Percentiles rank a stretch among this genome's conserved stretches.
These are phyloP conservation scores for Hyparrhenia diplandra DNA, from an alignment of 176 grass and related monocot genomes.

Conservation along the genomic window DNA sequence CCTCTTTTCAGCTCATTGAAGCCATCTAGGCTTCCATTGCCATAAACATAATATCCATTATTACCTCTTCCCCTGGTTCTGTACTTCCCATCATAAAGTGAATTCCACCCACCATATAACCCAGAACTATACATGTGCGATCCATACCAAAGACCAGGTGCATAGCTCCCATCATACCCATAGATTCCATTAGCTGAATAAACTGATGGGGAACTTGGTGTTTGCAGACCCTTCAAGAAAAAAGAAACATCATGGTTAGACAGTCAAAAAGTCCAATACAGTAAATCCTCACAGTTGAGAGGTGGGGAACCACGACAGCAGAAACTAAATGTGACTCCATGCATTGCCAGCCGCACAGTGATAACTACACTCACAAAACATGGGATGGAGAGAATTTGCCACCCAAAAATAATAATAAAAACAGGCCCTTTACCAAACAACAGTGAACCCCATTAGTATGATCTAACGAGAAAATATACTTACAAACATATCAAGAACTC, in stretches of 20 bases:
- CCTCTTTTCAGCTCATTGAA: slow-evolving; percentile 89
- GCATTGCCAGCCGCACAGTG: neutral
- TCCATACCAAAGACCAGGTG: slow-evolving; percentile 47
- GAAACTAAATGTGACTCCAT: neutral
- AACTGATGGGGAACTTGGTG: slow-evolving; percentile 26
- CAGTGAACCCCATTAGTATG: neutral
- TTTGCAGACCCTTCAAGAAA: slow-evolving; percentile 10
- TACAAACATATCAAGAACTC: neutral
- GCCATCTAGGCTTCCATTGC: slow-evolving; percentile 62
- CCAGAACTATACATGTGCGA: slow-evolving; percentile 60
- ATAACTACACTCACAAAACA: neutral
- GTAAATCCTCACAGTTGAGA: neutral
- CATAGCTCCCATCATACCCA: slow-evolving; percentile 54
- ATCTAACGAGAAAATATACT: neutral
- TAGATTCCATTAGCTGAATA: slow-evolving; percentile 51
- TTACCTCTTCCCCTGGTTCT: slow-evolving; percentile 57
- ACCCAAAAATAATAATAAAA: neutral
- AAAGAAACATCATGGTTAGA: neutral
- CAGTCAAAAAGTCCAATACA: neutral
- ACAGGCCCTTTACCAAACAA: neutral
- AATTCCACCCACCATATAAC: slow-evolving; percentile 55
- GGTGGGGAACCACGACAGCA: neutral
- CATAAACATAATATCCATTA: slow-evolving; percentile 56
- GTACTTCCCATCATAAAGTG: slow-evolving; percentile 52
- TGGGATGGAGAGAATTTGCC: neutral